These are phyloP conservation scores for Sugiyamaella chiloensis DNA, from an alignment of 805 yeast genomes.

Conservation along the genomic window DNA sequence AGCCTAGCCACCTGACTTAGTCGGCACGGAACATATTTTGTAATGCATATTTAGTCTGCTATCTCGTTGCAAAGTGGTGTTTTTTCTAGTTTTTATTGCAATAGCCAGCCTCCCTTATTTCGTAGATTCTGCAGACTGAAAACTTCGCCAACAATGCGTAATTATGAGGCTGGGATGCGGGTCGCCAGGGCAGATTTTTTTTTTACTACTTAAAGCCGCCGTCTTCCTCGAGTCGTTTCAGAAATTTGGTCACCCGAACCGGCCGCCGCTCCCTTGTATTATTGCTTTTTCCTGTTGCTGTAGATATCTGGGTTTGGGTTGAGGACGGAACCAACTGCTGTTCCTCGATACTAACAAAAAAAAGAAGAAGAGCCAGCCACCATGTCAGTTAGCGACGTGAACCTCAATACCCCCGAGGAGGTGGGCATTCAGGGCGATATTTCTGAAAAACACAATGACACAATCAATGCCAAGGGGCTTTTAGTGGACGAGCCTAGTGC, in stretches of 20 bases:
- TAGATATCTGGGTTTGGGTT: slow-evolving; percentile 1
- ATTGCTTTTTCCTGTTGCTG: neutral
- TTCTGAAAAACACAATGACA: neutral
- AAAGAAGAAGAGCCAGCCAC: neutral
- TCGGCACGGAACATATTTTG: too few species aligned
- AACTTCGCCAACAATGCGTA: neutral
- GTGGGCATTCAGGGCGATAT: neutral
- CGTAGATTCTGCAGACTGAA: slow-evolving; percentile 1
- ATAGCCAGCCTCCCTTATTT: too few species aligned
- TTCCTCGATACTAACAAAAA: neutral
- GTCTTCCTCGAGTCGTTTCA: slow-evolving; percentile 5
- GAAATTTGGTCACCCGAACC: slow-evolving; percentile 4
- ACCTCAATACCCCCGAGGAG: slow-evolving; percentile 6
- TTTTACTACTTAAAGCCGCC: slow-evolving; percentile 6
- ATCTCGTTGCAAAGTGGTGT: too few species aligned
- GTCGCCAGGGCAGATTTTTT: neutral
- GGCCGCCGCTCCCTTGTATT: slow-evolving; percentile 7
- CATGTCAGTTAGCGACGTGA: slow-evolving; percentile 7
- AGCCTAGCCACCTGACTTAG: too few species aligned
- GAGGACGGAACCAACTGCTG: neutral
- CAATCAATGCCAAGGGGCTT: neutral
- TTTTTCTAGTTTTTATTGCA: too few species aligned
- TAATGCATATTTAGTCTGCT: too few species aligned
- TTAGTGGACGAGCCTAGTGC: slow-evolving; percentile 7
- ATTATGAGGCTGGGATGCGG: neutral